Percentiles rank a stretch among this genome's conserved stretches.
These are phyloP conservation scores for Cyclostephanos tholiformis DNA, from an alignment of 108 stramenopile genomes.

Conservation along the genomic window DNA sequence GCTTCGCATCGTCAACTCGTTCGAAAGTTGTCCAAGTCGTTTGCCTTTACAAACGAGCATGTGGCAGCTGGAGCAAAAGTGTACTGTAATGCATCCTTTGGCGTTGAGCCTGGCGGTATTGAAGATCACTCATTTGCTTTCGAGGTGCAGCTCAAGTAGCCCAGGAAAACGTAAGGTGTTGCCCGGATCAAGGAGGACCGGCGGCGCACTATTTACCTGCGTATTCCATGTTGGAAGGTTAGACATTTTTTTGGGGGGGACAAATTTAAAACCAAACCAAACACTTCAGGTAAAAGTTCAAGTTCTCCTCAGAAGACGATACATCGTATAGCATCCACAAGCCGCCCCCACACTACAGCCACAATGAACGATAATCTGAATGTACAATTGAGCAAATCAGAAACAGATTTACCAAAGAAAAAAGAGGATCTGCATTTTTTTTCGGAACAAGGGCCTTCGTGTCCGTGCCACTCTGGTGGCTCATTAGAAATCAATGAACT, in stretches of 20 bases:
- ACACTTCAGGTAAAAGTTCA: too few species aligned
- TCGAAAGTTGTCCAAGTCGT: conserved; percentile 21
- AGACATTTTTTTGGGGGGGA: too few species aligned
- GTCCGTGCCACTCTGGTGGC: not conserved
- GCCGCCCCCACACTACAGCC: too few species aligned
- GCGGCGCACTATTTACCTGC: too few species aligned
- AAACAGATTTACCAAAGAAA: not conserved
- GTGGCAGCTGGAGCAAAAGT: conserved; percentile 23
- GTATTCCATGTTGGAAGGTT: too few species aligned
- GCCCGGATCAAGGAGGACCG: too few species aligned
- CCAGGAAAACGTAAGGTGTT: too few species aligned
- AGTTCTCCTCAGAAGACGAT: too few species aligned
- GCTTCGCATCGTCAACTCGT: conserved; percentile 39
- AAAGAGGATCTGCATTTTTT: not conserved
- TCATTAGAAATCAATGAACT: conserved; percentile 34
- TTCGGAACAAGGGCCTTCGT: not conserved
- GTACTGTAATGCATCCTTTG: conserved; percentile 34
- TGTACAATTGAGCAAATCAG: not conserved
- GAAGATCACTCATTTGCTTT: conserved; percentile 36
- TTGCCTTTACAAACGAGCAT: conserved; percentile 18
- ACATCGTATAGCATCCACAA: too few species aligned
- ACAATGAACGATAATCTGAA: not conserved
- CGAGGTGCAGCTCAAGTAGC: not conserved
- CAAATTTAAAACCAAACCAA: not conserved
- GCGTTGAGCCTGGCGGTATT: conserved; percentile 16